Conservation (phyloP, 768 basidiomycete species). For the Rickenella mellea region DNA sequence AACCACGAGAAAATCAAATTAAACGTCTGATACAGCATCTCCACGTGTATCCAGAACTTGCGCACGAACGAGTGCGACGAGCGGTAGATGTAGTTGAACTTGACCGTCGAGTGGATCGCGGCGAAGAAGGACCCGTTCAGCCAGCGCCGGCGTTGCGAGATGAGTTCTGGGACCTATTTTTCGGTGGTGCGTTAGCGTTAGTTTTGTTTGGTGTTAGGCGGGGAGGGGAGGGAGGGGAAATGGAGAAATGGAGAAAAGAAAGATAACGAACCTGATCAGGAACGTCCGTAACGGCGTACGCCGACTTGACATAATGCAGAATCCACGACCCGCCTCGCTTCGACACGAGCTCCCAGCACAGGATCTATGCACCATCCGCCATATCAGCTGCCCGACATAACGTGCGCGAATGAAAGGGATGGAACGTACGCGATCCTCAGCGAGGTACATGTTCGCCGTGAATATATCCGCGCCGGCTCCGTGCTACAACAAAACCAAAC, state of each 20-base stretch:
- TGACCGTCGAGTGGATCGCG: conserved; percentile 81
- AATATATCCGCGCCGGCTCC: conserved; percentile 85
- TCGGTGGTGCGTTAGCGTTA: conserved; percentile 2
- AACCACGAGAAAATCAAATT: conserved; percentile 94
- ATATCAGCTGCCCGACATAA: conserved; percentile 2
- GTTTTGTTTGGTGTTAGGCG: neutral
- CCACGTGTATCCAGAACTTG: conserved; percentile 93
- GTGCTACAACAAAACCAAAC: conserved; percentile 30
- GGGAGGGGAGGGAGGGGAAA: neutral
- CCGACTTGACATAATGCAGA: conserved; percentile 92
- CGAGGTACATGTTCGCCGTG: conserved; percentile 94
- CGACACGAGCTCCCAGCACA: conserved; percentile 97
- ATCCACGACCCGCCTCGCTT: conserved; percentile 87
- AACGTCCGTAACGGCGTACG: conserved; percentile 87
- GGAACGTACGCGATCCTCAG: conserved; percentile 65
- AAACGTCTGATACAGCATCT: conserved; percentile 84
- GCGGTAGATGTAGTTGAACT: conserved; percentile 94
- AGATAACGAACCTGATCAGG: conserved; percentile 65
- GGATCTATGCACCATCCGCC: conserved; percentile 42
- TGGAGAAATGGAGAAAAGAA: neutral
- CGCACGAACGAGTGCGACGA: conserved; percentile 73
- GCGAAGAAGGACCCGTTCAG: conserved; percentile 98
- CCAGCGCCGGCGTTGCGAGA: conserved; percentile 93
- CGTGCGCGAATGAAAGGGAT: neutral
- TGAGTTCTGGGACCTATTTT: conserved; percentile 83